A percentile compares a stretch with the other conserved stretches of the same genome.
Evolutionary conservation across 805 yeast species (phyloP).

Genomic region (Spathaspora gorwiae): DNA sequence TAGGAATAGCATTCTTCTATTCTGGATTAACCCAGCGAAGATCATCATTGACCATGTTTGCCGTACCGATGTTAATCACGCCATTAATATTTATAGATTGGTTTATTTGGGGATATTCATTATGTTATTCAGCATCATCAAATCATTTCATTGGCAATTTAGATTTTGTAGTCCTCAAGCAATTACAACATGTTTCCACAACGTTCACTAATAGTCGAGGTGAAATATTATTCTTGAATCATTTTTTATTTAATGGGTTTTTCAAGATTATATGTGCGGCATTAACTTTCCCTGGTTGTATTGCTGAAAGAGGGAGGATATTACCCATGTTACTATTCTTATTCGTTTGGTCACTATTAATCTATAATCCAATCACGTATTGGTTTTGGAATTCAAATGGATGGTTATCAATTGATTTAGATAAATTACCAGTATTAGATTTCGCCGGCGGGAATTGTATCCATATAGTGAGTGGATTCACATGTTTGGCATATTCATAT

Average conservation of each 20-base stretch:
- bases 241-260: slow-evolving; percentile 36
- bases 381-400: slow-evolving; percentile 45
- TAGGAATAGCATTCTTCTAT: slow-evolving; percentile 38
- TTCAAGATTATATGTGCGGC: slow-evolving; percentile 37
- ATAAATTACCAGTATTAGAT: slow-evolving; percentile 34
- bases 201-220: slow-evolving; percentile 37
- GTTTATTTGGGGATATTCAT: slow-evolving; percentile 43
- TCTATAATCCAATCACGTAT: slow-evolving; percentile 41
- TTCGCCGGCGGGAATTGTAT: slow-evolving; percentile 44
- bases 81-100: slow-evolving; percentile 36
- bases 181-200: slow-evolving; percentile 13
- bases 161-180: slow-evolving; percentile 26
- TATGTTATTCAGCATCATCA: slow-evolving; percentile 31
- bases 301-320: slow-evolving; percentile 40
- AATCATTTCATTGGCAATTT: slow-evolving; percentile 33
- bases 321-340: slow-evolving; percentile 38
- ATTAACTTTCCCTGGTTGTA: slow-evolving; percentile 40
- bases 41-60: slow-evolving; percentile 37
- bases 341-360: slow-evolving; percentile 35
- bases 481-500: slow-evolving; percentile 40
- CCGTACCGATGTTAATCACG: slow-evolving; percentile 27
- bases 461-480: slow-evolving; percentile 44
- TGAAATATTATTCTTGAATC: slow-evolving; percentile 29
- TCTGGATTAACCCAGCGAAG: slow-evolving; percentile 41
- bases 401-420: slow-evolving; percentile 35